Conservation (phyloP, 805 yeast species). For the Saccharomycopsis selenospora region DNA sequence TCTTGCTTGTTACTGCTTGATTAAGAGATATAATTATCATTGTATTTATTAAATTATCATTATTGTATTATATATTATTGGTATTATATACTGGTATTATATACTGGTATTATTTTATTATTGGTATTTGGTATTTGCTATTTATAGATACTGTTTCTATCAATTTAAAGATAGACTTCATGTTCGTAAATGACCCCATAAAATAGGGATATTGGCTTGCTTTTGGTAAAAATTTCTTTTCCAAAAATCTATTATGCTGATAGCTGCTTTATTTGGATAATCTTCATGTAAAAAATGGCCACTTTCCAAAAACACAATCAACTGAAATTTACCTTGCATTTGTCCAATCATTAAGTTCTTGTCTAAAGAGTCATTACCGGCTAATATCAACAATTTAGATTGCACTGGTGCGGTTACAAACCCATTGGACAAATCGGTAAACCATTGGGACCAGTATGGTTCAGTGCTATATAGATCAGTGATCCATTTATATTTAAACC, state of each 20-base stretch:
- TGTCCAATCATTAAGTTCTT: slow-evolving; percentile 85
- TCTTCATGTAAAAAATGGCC: slow-evolving; percentile 98
- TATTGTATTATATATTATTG: too few species aligned
- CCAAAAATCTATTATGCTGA: slow-evolving; percentile 42
- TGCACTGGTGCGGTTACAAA: slow-evolving; percentile 41
- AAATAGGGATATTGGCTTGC: slow-evolving; percentile 14
- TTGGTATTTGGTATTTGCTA: too few species aligned
- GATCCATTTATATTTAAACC: slow-evolving; percentile 45
- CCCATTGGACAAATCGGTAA: slow-evolving; percentile 50
- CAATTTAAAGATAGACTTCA: too few species aligned
- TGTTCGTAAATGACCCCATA: slow-evolving; percentile 18
- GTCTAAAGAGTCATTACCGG: slow-evolving; percentile 87
- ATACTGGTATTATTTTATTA: too few species aligned
- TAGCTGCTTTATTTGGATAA: slow-evolving; percentile 59
- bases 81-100: too few species aligned
- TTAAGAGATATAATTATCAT: too few species aligned
- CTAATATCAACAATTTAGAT: slow-evolving; percentile 68
- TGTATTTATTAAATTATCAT: too few species aligned
- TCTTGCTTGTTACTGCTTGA: too few species aligned
- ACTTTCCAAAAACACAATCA: slow-evolving; percentile 69
- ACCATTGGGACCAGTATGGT: slow-evolving; percentile 81
- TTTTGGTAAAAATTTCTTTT: slow-evolving; percentile 28
- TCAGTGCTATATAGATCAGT: slow-evolving; percentile 55
- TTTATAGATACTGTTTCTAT: too few species aligned
- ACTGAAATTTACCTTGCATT: slow-evolving; percentile 95